Evolutionary conservation across 306 rosid genomes (phyloP).

Genomic region (Dalbergia cultrata): DNA sequence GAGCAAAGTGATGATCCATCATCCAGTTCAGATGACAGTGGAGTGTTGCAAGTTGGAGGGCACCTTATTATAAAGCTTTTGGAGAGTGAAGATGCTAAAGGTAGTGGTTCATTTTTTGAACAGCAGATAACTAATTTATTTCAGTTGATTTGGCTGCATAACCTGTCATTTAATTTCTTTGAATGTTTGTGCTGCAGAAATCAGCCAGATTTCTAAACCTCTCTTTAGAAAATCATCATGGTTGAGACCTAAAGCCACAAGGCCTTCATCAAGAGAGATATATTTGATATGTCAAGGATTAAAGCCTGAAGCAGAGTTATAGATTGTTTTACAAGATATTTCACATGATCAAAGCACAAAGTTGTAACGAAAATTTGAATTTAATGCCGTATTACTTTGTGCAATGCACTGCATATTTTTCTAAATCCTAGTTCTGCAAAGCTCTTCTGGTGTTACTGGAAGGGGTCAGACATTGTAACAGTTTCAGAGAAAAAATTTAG

Average conservation of each 20-base stretch:
- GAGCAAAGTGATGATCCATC: constrained; percentile 17
- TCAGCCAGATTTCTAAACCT: constrained; percentile 75
- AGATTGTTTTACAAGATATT: constrained; percentile 20
- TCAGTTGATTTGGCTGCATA: constrained; percentile 26
- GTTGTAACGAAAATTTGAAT: not conserved
- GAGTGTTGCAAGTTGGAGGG: constrained; percentile 76
- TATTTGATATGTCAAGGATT: constrained; percentile 89
- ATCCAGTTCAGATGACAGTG: constrained; percentile 47
- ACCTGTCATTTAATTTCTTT: not conserved
- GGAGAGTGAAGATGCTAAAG: constrained; percentile 90
- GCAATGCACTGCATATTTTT: no score
- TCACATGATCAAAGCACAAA: constrained; percentile 9
- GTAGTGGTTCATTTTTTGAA: constrained; percentile 43
- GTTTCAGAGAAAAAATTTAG: no score
- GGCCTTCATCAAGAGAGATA: constrained; percentile 91
- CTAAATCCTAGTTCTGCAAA: no score
- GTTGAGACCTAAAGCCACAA: constrained; percentile 97
- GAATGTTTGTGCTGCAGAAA: constrained; percentile 59
- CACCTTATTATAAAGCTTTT: constrained; percentile 85
- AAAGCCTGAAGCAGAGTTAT: constrained; percentile 51
- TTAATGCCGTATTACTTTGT: not conserved
- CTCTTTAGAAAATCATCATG: constrained; percentile 76
- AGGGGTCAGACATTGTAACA: no score
- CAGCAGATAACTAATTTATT: not conserved
- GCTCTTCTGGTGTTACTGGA: not conserved